These are phyloP conservation scores for Chrysosporium keratinophilum DNA, from an alignment of 2,329 filamentous ascomycete genomes.

Conservation along the genomic window DNA sequence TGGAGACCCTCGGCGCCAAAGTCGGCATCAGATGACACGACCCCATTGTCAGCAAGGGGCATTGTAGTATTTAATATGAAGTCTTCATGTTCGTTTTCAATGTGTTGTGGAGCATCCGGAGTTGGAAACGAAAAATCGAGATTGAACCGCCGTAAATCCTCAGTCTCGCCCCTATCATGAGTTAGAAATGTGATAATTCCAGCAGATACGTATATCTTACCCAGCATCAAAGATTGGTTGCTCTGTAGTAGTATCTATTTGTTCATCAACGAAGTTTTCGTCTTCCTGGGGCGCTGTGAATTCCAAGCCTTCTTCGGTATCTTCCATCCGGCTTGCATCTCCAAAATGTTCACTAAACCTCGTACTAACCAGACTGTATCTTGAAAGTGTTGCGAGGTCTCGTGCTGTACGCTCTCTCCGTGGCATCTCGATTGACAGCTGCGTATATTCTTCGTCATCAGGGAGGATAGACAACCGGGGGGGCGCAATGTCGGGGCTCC, in stretches of 20 bases:
- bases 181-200: constrained; percentile 3
- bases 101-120: constrained; percentile 25
- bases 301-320: constrained; percentile 33
- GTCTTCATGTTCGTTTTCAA: constrained; percentile 27
- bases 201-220: constrained; percentile 20
- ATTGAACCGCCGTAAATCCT: constrained; percentile 34
- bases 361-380: constrained; percentile 35
- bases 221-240: constrained; percentile 32
- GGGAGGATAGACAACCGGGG: constrained; percentile 36
- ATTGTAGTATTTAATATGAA: constrained; percentile 27
- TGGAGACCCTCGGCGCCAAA: constrained; percentile 27
- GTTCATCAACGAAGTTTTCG: constrained; percentile 28
- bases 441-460: constrained; percentile 38
- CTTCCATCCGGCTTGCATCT: constrained; percentile 38
- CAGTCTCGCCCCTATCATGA: constrained; percentile 32
- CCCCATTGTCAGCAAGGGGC: constrained; percentile 20
- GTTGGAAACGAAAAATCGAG: constrained; percentile 34
- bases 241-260: constrained; percentile 27
- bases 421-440: constrained; percentile 35
- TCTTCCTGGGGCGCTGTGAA: constrained; percentile 29
- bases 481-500: constrained; percentile 27
- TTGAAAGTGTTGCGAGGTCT: constrained; percentile 31
- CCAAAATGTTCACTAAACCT: constrained; percentile 44
- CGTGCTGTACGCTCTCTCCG: constrained; percentile 32
- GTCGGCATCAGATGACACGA: constrained; percentile 22